Percentiles rank a stretch among this genome's conserved stretches.
Evolutionary conservation across 805 yeast genomes (phyloP).

Genomic region (Saccharomyces paradoxus): DNA sequence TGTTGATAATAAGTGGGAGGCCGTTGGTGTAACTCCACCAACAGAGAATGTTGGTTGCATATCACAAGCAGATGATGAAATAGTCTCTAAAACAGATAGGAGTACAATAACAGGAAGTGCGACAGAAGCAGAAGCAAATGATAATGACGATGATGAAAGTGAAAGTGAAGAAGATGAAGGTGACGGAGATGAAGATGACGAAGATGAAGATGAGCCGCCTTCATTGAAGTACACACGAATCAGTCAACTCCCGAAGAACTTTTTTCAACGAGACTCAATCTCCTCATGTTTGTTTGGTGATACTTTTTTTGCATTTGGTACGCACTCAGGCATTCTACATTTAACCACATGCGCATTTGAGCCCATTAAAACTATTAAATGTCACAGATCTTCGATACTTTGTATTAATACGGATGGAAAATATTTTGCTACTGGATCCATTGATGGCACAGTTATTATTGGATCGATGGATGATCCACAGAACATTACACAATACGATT

Average conservation of each 20-base stretch:
- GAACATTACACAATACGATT: slow-evolving; percentile 68
- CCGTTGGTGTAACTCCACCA: neutral
- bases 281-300: slow-evolving; percentile 61
- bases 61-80: neutral
- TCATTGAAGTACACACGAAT: slow-evolving; percentile 66
- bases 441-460: slow-evolving; percentile 87
- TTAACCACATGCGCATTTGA: slow-evolving; percentile 52
- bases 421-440: slow-evolving; percentile 77
- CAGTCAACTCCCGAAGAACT: slow-evolving; percentile 54
- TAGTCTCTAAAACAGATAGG: slow-evolving; percentile 5
- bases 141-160: slow-evolving; percentile 18
- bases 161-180: slow-evolving; percentile 28
- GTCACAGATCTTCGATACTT: slow-evolving; percentile 78
- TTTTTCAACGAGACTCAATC: slow-evolving; percentile 69
- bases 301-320: slow-evolving; percentile 65
- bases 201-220: slow-evolving; percentile 58
- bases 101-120: slow-evolving; percentile 14
- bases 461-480: slow-evolving; percentile 50
- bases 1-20: neutral
- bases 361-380: slow-evolving; percentile 63
- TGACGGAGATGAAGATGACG: slow-evolving; percentile 33
- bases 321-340: slow-evolving; percentile 80
- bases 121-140: slow-evolving; percentile 11
- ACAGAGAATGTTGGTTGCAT: neutral
- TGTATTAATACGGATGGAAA: slow-evolving; percentile 58